A percentile compares a stretch with the other conserved stretches of the same genome.
Conservation (phyloP, 345 rosid species). For the Citrus australasica region DNA sequence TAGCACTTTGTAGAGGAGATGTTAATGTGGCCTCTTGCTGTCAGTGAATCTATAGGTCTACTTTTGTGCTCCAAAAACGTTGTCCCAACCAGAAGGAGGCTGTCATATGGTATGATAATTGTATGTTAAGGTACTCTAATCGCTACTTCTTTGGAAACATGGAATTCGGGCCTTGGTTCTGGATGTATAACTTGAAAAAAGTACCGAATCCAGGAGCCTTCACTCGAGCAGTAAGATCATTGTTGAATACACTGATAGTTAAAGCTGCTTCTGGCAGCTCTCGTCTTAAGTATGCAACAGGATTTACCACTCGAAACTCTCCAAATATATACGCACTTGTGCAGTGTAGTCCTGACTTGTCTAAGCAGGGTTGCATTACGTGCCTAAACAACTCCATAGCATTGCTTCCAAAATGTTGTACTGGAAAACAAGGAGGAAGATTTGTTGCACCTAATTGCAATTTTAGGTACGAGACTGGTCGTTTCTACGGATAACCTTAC, state of each 20-base stretch:
- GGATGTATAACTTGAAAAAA: not conserved
- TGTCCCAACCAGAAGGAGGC: conserved; percentile 29
- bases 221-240: not conserved
- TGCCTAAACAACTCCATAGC: conserved; percentile 13
- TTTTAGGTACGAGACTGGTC: conserved; percentile 33
- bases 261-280: conserved; percentile 21
- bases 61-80: not conserved
- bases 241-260: conserved; percentile 9
- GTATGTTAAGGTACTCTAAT: conserved; percentile 32
- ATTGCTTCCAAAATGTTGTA: conserved; percentile 22
- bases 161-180: not conserved
- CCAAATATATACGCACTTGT: conserved; percentile 20
- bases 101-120: conserved; percentile 12
- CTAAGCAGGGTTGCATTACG: conserved; percentile 2
- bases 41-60: not conserved
- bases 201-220: conserved; percentile 7
- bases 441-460: conserved; percentile 38
- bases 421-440: conserved; percentile 23
- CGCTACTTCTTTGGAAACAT: conserved; percentile 3
- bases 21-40: not conserved
- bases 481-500: conserved; percentile 18
- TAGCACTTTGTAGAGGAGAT: conserved; percentile 7
- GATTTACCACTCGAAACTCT: not conserved
- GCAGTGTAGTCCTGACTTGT: conserved; percentile 43
- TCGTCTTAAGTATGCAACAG: conserved; percentile 24